A percentile compares a stretch with the other conserved stretches of the same genome.
Conservation (phyloP, 495 filamentous ascomycete genomes). For the Penicillium crystallinum region DNA sequence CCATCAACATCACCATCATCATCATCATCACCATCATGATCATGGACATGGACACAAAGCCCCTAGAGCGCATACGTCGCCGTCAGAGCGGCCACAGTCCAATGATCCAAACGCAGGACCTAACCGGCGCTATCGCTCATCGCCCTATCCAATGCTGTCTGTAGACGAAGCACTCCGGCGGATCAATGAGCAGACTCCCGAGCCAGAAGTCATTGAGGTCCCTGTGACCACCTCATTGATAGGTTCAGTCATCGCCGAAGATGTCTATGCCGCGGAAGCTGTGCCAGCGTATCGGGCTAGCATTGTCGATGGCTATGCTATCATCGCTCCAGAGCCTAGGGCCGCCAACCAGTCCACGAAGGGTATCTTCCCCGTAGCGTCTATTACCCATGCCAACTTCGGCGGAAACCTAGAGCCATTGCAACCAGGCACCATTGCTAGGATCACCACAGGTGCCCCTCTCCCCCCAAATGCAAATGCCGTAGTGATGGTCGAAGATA, state of each 20-base stretch:
- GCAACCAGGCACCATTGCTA: constrained; percentile 67
- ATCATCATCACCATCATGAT: constrained; percentile 48
- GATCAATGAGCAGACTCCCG: constrained; percentile 65
- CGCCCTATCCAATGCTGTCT: constrained; percentile 87
- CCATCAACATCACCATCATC: constrained; percentile 49
- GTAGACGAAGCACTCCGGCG: constrained; percentile 74
- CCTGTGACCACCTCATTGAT: constrained; percentile 60
- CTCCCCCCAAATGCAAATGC: constrained; percentile 82
- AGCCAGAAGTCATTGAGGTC: constrained; percentile 46
- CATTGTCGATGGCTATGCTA: constrained; percentile 95
- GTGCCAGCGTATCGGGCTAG: constrained; percentile 93
- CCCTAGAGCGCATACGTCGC: constrained; percentile 67
- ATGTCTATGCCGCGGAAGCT: constrained; percentile 70
- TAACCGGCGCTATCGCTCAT: constrained; percentile 68
- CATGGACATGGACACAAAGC: constrained; percentile 61
- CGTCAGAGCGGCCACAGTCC: constrained; percentile 56
- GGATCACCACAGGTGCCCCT: constrained; percentile 93
- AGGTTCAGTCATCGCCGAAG: constrained; percentile 74
- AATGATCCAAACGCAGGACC: constrained; percentile 82
- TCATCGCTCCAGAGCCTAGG: constrained; percentile 45
- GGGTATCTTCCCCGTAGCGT: constrained; percentile 79
- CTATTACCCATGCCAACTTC: constrained; percentile 76
- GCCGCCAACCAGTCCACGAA: constrained; percentile 54
- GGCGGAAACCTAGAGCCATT: constrained; percentile 54
- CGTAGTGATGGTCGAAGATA: constrained; percentile 98